Evolutionary conservation across 169 alveolate species (phyloP).

Genomic region (Plasmodium gonderi): DNA sequence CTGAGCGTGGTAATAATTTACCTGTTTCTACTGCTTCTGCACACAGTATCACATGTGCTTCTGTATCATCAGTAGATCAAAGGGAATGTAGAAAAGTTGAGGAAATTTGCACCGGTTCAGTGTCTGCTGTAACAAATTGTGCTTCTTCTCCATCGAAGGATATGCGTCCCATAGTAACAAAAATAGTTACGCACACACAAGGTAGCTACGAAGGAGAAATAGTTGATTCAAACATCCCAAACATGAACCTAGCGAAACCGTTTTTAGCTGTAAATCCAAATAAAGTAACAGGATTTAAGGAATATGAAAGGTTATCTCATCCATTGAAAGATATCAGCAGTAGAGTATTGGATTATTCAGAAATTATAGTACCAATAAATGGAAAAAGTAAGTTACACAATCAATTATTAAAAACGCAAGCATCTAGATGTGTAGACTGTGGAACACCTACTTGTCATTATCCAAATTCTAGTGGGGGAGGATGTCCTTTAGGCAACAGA

Average conservation of each 20-base stretch:
- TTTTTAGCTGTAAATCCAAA: constrained; percentile 73
- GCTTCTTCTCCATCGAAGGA: neutral
- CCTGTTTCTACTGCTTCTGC: neutral
- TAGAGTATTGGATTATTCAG: constrained; percentile 73
- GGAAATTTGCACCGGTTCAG: too few species aligned
- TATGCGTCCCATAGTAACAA: neutral
- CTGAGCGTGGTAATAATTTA: neutral
- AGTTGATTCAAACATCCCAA: neutral
- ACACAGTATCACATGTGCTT: neutral
- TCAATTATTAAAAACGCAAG: constrained; percentile 79
- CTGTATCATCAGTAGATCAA: neutral
- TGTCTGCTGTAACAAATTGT: too few species aligned
- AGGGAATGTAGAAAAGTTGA: too few species aligned
- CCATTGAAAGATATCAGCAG: constrained; percentile 70
- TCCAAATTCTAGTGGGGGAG: constrained; percentile 82
- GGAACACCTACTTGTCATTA: constrained; percentile 85
- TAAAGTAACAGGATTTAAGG: constrained; percentile 75
- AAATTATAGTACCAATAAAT: constrained; percentile 74
- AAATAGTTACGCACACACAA: neutral
- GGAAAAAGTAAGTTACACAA: constrained; percentile 69
- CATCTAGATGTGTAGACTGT: constrained; percentile 84
- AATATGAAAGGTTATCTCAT: constrained; percentile 74
- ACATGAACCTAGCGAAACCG: constrained; percentile 24
- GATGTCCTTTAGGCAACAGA: constrained; percentile 84
- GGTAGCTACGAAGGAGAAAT: constrained; percentile 4